Evolutionary conservation across 352 stramenopile genomes (phyloP), one percentile per base, ranked within the genome.

Genomic region (Pythium phragmiticola): DNA sequence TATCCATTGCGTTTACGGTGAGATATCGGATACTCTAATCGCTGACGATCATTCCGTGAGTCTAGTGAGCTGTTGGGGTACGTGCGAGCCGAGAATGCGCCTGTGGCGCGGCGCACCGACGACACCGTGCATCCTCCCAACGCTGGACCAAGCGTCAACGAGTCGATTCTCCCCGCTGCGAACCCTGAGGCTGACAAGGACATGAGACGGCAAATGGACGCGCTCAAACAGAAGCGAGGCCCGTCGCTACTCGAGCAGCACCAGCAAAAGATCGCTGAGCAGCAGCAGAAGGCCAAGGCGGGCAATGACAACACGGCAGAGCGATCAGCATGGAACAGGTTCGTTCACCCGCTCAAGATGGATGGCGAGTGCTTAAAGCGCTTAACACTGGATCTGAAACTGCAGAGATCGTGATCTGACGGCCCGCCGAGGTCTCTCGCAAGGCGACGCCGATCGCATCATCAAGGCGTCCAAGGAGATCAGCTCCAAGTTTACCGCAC

Each of bases 401-500:
- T 45, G 9, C 55, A 91, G 87, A 61, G 84, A 94, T 9, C 84
- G 87, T 2, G 87, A 95, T 60, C 66, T 95, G 49, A 75, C 72
- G 16, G 69, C 60, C 46, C 74, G 83, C 26, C 69, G 77, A 41
- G 72, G 77, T n/a, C 84, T 95, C 70, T 89, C 80, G 39, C 67
- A 72, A 23, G 79, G 89, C 34, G 78, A 89, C 41, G 87, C 87
- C 11, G 70, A 87, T 9, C 72, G 77, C 33, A 89, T 95, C 73
- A 88, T 95, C 60, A 74, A 76, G 16, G 79, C 83, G 19, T 88
- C 84, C 9, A 84, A 87, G 55, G 69, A 90, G 51, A 91, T 95
- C 54, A 89, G 89, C 63, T 90, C 83, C 58, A 92, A 92, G 75
- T 95, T 95, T 57, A 91, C 87, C 16, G 80, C 83, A 11, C 87